Evolutionary conservation across 1,284 basidiomycete species (phyloP).

Genomic region (Phaffia rhodozyma): DNA sequence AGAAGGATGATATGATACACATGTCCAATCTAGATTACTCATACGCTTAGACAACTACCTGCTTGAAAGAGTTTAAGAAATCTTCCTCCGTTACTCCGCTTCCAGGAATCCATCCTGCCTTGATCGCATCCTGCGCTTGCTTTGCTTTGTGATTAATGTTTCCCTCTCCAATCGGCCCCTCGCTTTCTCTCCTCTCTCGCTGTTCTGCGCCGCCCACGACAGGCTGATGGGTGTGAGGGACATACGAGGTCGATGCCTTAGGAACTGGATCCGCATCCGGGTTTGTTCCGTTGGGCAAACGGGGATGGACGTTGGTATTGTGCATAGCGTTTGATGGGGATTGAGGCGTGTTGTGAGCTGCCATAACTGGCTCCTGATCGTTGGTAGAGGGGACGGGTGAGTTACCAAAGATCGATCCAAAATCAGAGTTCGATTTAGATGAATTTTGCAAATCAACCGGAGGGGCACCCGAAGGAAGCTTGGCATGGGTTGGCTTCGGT

Average conservation of each 20-base stretch:
- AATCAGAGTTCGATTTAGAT: no score
- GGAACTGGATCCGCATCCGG: constrained; percentile 1
- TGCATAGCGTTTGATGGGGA: neutral
- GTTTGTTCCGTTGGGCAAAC: neutral
- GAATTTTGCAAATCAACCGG: no score
- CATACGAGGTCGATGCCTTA: neutral
- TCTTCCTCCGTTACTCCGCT: constrained; percentile 13
- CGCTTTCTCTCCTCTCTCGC: constrained; percentile 4
- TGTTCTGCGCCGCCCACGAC: constrained; percentile 4
- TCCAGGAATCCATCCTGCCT: neutral
- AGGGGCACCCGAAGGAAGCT: no score
- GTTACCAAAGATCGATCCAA: no score
- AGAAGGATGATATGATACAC: neutral
- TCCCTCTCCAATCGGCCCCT: constrained; percentile 2
- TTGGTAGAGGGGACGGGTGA: neutral
- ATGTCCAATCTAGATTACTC: neutral
- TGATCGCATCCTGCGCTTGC: no score
- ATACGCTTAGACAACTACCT: neutral
- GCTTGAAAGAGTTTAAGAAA: constrained; percentile 3
- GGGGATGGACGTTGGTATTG: neutral
- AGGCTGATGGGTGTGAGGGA: neutral
- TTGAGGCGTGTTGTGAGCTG: neutral
- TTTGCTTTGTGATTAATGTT: neutral
- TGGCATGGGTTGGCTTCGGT: no score
- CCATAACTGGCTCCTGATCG: neutral